Conservation (phyloP, 1,284 basidiomycete species). For the Marasmius sp. region DNA sequence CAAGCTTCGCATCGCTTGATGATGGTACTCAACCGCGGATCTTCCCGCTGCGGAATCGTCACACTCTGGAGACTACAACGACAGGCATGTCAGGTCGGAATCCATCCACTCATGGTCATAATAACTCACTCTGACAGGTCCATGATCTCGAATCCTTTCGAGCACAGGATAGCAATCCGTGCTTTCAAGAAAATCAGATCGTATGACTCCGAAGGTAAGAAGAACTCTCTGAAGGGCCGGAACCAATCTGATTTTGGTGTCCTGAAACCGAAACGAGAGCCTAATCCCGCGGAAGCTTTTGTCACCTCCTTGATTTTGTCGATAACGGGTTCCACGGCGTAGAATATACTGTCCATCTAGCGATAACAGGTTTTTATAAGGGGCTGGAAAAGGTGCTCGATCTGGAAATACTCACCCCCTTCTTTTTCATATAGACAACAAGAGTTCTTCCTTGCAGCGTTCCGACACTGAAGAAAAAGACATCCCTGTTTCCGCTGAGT, state of each 20-base stretch:
- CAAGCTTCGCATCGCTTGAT: slow-evolving; percentile 70
- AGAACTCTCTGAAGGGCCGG: slow-evolving; percentile 73
- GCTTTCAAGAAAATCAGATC: slow-evolving; percentile 78
- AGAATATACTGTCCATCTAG: slow-evolving; percentile 86
- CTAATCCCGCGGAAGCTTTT: slow-evolving; percentile 64
- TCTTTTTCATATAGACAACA: slow-evolving; percentile 95
- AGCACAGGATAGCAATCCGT: slow-evolving; percentile 79
- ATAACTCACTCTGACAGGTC: slow-evolving; percentile 46
- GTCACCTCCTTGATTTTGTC: slow-evolving; percentile 80
- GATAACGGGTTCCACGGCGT: slow-evolving; percentile 89
- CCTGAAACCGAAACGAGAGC: slow-evolving; percentile 73
- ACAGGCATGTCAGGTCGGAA: background rate
- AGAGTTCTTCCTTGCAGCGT: slow-evolving; percentile 82
- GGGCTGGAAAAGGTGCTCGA: background rate
- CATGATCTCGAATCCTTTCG: slow-evolving; percentile 72
- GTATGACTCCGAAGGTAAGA: slow-evolving; percentile 62
- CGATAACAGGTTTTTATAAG: background rate
- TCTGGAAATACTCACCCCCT: slow-evolving; percentile 61
- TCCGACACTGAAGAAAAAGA: slow-evolving; percentile 93
- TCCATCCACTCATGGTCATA: slow-evolving; percentile 3
- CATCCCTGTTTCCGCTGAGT: slow-evolving; percentile 85
- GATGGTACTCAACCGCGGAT: slow-evolving; percentile 60
- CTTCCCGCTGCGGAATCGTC: slow-evolving; percentile 70
- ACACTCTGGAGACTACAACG: slow-evolving; percentile 68
- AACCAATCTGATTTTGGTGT: slow-evolving; percentile 89